Base-by-base conservation (phyloP, 163 green algal genomes). In the Scenedesmus sp. region DNA sequence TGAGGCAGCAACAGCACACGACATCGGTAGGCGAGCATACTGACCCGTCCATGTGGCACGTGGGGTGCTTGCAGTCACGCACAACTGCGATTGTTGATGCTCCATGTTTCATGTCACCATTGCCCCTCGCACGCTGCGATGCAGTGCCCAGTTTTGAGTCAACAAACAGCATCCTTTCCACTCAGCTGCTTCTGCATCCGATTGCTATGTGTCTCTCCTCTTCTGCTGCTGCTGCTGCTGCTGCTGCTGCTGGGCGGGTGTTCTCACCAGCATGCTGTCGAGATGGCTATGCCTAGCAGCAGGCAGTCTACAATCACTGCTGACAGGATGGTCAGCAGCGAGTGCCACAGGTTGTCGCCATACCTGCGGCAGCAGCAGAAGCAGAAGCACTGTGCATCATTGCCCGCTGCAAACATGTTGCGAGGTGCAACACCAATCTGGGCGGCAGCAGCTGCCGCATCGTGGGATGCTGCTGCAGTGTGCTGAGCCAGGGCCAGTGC, bases 221-320 rank as follows among this genome's bases (percentile, higher is more conserved):
- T 49, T 33, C 81, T 49, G 81, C 30, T 51, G 46, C 81, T 42
- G 80, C 44, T 40, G 80, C 22, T 72, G 80, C 44, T 68, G 81
- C 81, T 78, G 37, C 78, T 80, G 33, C 33, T 16, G 26, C 15
- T 83, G 37, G n/a, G n/a, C 42, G 35, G 22, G 6, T 10, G 1
- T n/a, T 18, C 94, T 89, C 82, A 98, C 97, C 97, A 99, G 91
- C 96, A 96, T 0, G 93, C 90, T 26, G 97, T 98, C 40, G 94
- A 92, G 5, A 99, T 92, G 6, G 94, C 87, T 26, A 93, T 91
- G 13, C 97, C 97, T 2, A 99, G 83, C 20, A 96, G 78, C 68
- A 99, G 49, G 83, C 97, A 98, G 91, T 99, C 97, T 6, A 98
- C 85, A 30, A 96, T 15, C 42, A 99, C 97, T 5, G 97, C 96